A percentile compares a stretch with the other conserved stretches of the same genome.
Conservation (phyloP, 1,139 yeast species). For the Nakaseomyces bracarensis region DNA sequence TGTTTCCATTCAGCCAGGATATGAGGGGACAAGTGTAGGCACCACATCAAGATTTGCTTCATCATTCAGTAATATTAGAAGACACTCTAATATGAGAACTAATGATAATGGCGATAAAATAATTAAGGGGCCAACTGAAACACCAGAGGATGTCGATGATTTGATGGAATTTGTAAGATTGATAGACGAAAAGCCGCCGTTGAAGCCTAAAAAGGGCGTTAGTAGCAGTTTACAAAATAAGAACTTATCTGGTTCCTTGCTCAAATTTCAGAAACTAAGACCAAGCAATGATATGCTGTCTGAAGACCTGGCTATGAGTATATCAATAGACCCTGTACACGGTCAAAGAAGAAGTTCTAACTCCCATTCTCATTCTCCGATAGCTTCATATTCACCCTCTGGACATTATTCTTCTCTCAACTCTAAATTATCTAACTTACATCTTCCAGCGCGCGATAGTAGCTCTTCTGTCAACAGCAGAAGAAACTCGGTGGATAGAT, state of each 20-base stretch:
- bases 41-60: constrained; percentile 36
- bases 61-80: constrained; percentile 34
- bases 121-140: constrained; percentile 12
- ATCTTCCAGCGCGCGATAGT: constrained; percentile 17
- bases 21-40: constrained; percentile 33
- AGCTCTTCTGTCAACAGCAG: constrained; percentile 13
- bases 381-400: constrained; percentile 31
- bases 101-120: constrained; percentile 28
- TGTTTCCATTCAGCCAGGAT: constrained; percentile 9
- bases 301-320: constrained; percentile 35
- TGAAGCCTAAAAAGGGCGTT: constrained; percentile 40
- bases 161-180: constrained; percentile 71
- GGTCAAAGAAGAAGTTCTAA: constrained; percentile 10
- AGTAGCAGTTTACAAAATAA: constrained; percentile 14
- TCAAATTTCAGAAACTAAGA: constrained; percentile 41
- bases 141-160: constrained; percentile 44
- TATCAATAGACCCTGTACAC: constrained; percentile 31
- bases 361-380: constrained; percentile 28
- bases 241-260: constrained; percentile 36
- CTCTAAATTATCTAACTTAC: constrained; percentile 37
- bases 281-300: constrained; percentile 39
- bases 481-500: constrained; percentile 18
- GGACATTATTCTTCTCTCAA: constrained; percentile 38
- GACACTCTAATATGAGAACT: constrained; percentile 34
- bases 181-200: constrained; percentile 63